Evolutionary conservation across 805 yeast genomes (phyloP).

Genomic region (Myxozyma mucilagina): DNA sequence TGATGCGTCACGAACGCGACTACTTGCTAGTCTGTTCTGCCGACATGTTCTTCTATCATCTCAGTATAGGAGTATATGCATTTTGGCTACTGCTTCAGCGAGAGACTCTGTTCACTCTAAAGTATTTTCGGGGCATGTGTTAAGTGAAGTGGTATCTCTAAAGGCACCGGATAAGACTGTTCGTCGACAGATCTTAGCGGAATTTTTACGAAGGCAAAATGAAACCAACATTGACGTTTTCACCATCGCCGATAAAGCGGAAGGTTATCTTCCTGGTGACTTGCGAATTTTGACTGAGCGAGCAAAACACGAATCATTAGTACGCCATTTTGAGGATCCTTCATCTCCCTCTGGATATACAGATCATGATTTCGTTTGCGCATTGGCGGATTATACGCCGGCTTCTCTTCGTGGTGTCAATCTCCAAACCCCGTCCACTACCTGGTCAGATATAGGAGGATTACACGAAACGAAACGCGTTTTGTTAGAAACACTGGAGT

Average conservation of each 20-base stretch:
- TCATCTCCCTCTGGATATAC: conserved; percentile 18
- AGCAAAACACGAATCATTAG: conserved; percentile 42
- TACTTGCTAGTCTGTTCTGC: conserved; percentile 62
- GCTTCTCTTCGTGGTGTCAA: conserved; percentile 84
- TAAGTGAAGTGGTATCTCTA: conserved; percentile 62
- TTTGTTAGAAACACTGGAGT: conserved; percentile 83
- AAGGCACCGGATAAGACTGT: conserved; percentile 68
- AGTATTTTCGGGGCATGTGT: conserved; percentile 65
- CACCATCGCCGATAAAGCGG: conserved; percentile 67
- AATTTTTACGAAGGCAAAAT: conserved; percentile 37
- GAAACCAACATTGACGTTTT: conserved; percentile 43
- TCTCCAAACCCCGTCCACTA: conserved; percentile 68
- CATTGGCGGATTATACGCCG: conserved; percentile 72
- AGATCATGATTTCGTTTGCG: conserved; percentile 51
- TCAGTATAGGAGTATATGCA: conserved; percentile 48
- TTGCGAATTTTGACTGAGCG: conserved; percentile 70
- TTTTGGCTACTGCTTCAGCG: conserved; percentile 64
- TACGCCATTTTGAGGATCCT: conserved; percentile 30
- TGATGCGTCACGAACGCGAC: conserved; percentile 62
- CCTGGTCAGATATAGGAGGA: conserved; percentile 92
- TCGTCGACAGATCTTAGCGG: conserved; percentile 51
- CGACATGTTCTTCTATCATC: conserved; percentile 47
- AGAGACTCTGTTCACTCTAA: conserved; percentile 64
- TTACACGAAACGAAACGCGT: conserved; percentile 70
- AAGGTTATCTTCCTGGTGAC: conserved; percentile 87